Evolutionary conservation across 2,329 filamentous ascomycete species (phyloP), one percentile per base, ranked within the genome.

Genomic region (Aspergillus spinulosporus): DNA sequence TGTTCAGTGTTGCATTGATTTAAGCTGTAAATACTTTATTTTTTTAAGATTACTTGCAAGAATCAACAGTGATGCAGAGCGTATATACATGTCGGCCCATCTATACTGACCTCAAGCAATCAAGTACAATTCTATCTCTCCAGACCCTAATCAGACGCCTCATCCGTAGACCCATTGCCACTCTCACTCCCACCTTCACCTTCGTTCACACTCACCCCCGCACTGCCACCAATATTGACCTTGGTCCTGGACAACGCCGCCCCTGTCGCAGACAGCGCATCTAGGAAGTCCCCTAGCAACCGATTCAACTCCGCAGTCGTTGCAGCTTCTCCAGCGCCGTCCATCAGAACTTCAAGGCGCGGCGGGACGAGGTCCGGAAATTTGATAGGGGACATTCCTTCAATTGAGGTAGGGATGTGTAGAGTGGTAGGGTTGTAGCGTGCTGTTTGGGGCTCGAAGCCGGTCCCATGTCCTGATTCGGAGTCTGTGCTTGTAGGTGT

Each of bases 281-380:
- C 68, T 39, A 75, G 59, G 54, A 78, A 73, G 47, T 73, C 71
- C 34, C 66, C 71, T 6, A 79, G 62, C 48, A 79, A 58, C 28
- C 76, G 64, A 58, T 75, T 72, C 53, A 79, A 60, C 59, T 79
- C 76, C 3, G 64, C 67, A 4, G 69, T 64, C 11, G 78, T 66
- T 6, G 68, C 64, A 2, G 66, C 62, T 43, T 75, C 72, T 28
- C 71, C 68, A 3, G 72, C 73, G 4, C 69, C 71, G 26, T 72
- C 71, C 53, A 67, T 70, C 57, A 79, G 59, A 32, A 70, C 73
- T 50, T 73, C 70, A 4, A 69, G 62, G 46, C 68, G 72, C 1
- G 76, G 76, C 15, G 76, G 72, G 21, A 67, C 58, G 14, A 74
- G 64, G 11, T 68, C 61, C 0, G 76, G 75, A 57, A 79, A 77